Conservation (phyloP, 805 yeast species). For the Blastobotrys chiropterorum region DNA sequence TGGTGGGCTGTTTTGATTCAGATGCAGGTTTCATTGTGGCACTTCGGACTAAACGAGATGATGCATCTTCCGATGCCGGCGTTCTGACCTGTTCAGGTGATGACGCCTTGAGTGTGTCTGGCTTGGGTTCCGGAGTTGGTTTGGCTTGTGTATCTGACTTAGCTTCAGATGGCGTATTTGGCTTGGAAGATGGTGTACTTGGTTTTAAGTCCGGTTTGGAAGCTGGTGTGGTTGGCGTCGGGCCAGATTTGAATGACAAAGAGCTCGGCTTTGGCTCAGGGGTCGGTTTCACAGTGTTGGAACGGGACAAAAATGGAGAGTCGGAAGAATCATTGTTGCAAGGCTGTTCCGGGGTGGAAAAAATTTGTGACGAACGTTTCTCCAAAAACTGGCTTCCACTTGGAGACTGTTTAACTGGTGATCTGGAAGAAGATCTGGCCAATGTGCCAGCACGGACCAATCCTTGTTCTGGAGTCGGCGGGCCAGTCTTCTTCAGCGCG, state of each 20-base stretch:
- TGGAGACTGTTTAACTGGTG: not conserved
- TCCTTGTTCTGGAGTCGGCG: constrained; percentile 10
- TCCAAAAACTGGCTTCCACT: not conserved
- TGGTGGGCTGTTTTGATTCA: not conserved
- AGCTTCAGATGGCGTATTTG: too few species aligned
- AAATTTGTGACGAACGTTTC: not conserved
- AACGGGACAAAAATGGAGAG: not conserved
- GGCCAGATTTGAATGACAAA: too few species aligned
- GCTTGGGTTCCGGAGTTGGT: not conserved
- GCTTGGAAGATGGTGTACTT: too few species aligned
- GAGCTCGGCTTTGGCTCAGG: not conserved
- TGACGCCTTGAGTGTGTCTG: not conserved
- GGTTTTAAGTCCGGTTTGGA: too few species aligned
- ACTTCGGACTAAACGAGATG: not conserved
- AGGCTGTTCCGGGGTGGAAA: not conserved
- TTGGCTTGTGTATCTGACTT: not conserved
- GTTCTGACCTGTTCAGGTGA: not conserved
- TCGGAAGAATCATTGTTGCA: not conserved
- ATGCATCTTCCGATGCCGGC: not conserved
- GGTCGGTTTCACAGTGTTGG: not conserved
- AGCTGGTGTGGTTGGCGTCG: too few species aligned
- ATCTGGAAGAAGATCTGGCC: constrained; percentile 2
- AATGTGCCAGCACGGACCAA: constrained; percentile 5
- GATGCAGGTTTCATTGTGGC: not conserved
- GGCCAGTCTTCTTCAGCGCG: constrained; percentile 21